These are phyloP conservation scores for Tetrapisispora namnaoensis DNA, from an alignment of 805 yeast species.

Conservation along the genomic window DNA sequence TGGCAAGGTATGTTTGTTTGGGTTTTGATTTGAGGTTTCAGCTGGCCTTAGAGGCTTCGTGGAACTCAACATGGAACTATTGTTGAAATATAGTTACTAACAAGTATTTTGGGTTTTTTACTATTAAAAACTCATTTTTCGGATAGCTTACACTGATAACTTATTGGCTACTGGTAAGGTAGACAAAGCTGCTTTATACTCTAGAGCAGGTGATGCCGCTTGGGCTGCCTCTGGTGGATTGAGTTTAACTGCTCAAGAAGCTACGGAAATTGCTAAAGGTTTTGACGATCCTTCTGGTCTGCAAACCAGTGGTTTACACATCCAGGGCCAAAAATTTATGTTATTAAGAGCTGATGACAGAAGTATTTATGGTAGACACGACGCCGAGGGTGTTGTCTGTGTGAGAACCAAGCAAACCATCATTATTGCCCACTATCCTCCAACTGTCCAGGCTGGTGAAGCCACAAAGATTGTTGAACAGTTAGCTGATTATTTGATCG, in stretches of 20 bases:
- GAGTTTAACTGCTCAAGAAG: conserved; percentile 57
- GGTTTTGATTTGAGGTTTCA: neutral
- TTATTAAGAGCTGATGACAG: conserved; percentile 83
- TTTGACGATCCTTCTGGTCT: conserved; percentile 69
- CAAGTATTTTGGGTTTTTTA: too few relatives aligned
- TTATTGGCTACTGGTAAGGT: conserved; percentile 77
- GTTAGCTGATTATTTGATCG: conserved; percentile 87
- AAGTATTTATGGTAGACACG: conserved; percentile 87
- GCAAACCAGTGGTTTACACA: conserved; percentile 79
- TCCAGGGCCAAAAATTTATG: conserved; percentile 80
- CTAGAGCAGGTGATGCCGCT: conserved; percentile 86
- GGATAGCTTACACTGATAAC: conserved; percentile 92
- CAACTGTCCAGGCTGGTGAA: conserved; percentile 86
- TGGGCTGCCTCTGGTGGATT: conserved; percentile 84
- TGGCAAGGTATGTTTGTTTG: conserved; percentile 40
- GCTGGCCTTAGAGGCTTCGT: too few relatives aligned
- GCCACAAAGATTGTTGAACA: conserved; percentile 93
- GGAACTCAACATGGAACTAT: too few relatives aligned
- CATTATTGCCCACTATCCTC: conserved; percentile 87
- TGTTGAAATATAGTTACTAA: neutral
- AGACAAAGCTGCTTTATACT: conserved; percentile 87
- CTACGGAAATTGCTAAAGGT: conserved; percentile 64
- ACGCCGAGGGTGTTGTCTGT: conserved; percentile 77
- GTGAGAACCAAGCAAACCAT: conserved; percentile 93
- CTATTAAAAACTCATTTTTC: too few relatives aligned